phyloP scores from a whole-genome alignment of 345 rosid genomes.

The Melaleuca quinquenervia region DNA sequence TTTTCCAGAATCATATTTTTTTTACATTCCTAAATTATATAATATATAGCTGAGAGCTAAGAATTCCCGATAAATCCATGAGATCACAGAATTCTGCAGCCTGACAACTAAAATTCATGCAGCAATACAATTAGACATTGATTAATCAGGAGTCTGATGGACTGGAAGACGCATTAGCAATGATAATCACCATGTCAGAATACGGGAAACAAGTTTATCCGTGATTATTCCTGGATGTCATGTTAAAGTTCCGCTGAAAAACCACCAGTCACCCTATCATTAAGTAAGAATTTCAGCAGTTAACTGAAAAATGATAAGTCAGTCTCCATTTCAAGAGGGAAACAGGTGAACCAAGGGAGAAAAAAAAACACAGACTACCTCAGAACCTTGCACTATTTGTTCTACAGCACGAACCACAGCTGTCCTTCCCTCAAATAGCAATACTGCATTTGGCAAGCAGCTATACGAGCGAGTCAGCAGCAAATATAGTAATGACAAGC shows the following conservation, averaged over 20 bases:
- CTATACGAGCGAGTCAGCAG: slow-evolving; percentile 25
- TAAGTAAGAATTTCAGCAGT: neutral
- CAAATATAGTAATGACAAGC: slow-evolving; percentile 8
- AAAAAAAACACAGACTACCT: slow-evolving; percentile 33
- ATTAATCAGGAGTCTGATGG: neutral
- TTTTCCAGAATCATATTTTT: neutral
- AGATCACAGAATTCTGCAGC: neutral
- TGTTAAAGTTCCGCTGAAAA: neutral
- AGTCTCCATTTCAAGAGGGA: neutral
- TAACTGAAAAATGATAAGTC: neutral
- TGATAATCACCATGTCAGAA: neutral
- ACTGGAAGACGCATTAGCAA: neutral
- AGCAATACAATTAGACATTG: neutral
- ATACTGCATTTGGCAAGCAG: slow-evolving; percentile 80
- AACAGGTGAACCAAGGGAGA: neutral
- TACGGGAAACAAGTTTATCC: neutral
- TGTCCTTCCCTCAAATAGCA: slow-evolving; percentile 66
- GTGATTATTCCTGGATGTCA: neutral
- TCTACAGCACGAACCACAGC: slow-evolving; percentile 77
- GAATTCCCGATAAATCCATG: neutral
- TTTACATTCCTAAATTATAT: neutral
- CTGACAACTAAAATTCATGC: neutral
- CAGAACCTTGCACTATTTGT: slow-evolving; percentile 48
- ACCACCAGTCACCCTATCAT: neutral
- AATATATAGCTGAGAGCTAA: neutral